A percentile compares a stretch with the other conserved stretches of the same genome.
These are phyloP conservation scores for Lasiosphaeriaceae sp. DNA, from an alignment of 495 filamentous ascomycete genomes.

Conservation along the genomic window DNA sequence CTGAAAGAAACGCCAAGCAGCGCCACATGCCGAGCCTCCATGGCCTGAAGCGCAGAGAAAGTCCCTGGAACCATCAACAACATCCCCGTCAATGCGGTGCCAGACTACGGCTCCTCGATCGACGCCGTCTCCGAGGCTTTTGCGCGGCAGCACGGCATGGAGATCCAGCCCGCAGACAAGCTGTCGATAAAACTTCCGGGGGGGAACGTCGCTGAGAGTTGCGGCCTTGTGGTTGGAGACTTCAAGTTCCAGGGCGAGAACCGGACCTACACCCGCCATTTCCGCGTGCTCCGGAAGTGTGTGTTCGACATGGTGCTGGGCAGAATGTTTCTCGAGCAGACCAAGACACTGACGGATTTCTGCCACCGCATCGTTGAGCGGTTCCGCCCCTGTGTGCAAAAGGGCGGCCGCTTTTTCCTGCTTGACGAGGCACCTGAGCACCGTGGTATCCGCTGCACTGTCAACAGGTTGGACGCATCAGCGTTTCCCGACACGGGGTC, in stretches of 20 bases:
- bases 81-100: background rate
- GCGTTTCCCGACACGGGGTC: slow-evolving; percentile 1
- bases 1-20: background rate
- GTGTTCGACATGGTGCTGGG: background rate
- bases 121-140: background rate
- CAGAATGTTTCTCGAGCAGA: background rate
- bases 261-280: background rate
- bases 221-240: background rate
- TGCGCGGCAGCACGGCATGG: background rate
- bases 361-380: background rate
- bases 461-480: background rate
- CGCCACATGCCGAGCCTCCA: background rate
- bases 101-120: background rate
- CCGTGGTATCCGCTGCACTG: background rate
- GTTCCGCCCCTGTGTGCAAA: background rate
- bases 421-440: background rate
- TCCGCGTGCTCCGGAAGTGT: background rate
- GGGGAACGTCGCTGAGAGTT: background rate
- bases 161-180: background rate
- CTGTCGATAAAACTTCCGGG: background rate
- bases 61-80: background rate
- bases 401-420: background rate
- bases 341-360: background rate
- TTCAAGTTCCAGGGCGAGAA: background rate
- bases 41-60: background rate